A percentile compares a stretch with the other conserved stretches of the same genome.
Evolutionary conservation across 306 rosid species (phyloP).

Genomic region (Quercus berberidifolia): DNA sequence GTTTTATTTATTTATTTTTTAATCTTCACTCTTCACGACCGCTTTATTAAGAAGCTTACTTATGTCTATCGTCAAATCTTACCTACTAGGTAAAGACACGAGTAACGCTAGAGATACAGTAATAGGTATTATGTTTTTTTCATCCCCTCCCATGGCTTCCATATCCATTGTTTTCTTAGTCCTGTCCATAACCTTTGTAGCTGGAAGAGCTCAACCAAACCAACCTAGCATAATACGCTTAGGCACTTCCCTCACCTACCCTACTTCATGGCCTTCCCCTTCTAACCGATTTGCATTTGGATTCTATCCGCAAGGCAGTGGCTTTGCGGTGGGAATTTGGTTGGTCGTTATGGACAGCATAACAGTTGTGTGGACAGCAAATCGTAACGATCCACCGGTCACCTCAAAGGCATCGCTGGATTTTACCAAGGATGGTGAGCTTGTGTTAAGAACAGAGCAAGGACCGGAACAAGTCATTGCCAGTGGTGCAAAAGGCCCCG

Average conservation of each 20-base stretch:
- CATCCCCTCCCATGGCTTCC: background rate
- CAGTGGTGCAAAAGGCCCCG: too few relatives aligned
- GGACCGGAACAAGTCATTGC: background rate
- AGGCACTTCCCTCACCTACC: background rate
- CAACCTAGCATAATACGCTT: background rate
- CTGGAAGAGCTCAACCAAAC: background rate
- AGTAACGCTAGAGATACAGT: too few relatives aligned
- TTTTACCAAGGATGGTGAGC: background rate
- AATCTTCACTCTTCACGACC: too few relatives aligned
- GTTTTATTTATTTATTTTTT: too few relatives aligned
- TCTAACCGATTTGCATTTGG: background rate
- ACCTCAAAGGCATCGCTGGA: background rate
- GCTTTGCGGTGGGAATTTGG: background rate
- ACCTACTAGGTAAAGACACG: background rate
- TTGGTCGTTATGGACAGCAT: fast-evolving
- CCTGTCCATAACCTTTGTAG: background rate
- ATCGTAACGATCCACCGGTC: background rate
- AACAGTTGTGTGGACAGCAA: background rate
- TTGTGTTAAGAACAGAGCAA: background rate
- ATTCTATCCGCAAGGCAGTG: background rate
- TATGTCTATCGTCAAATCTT: too few relatives aligned
- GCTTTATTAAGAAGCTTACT: too few relatives aligned
- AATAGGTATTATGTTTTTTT: background rate
- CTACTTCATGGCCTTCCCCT: background rate
- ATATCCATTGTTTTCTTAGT: background rate